These are phyloP conservation scores for Glycine tomentella DNA, from an alignment of 306 rosid species.

Conservation along the genomic window DNA sequence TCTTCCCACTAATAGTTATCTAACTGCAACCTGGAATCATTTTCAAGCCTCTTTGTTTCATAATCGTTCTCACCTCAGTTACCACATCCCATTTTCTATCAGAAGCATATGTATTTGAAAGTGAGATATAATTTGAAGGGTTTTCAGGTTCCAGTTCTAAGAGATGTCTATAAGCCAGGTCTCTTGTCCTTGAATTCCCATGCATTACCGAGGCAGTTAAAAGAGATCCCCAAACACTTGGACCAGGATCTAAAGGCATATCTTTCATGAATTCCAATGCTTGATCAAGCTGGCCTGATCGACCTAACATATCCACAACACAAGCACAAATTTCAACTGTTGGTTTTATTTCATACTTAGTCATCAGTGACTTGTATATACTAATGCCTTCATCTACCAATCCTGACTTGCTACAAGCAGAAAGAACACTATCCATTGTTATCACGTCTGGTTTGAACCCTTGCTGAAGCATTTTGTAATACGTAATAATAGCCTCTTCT, in stretches of 20 bases:
- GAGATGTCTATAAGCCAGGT: slow-evolving; percentile 67
- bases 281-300: slow-evolving; percentile 69
- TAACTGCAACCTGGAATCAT: slow-evolving; percentile 87
- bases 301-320: slow-evolving; percentile 78
- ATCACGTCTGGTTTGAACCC: slow-evolving; percentile 71
- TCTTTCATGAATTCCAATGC: slow-evolving; percentile 64
- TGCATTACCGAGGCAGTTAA: slow-evolving; percentile 67
- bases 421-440: slow-evolving; percentile 77
- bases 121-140: slow-evolving; percentile 74
- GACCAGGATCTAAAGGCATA: slow-evolving; percentile 70
- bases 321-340: slow-evolving; percentile 79
- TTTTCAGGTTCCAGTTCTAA: slow-evolving; percentile 76
- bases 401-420: slow-evolving; percentile 80
- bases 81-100: slow-evolving; percentile 76
- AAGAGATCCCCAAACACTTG: slow-evolving; percentile 87
- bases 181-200: slow-evolving; percentile 63
- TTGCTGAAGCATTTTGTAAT: slow-evolving; percentile 61
- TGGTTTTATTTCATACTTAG: slow-evolving; percentile 60
- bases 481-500: slow-evolving; percentile 64
- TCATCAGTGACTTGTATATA: slow-evolving; percentile 58
- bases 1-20: slow-evolving; percentile 63
- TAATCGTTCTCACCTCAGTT: slow-evolving; percentile 68
- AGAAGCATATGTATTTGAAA: slow-evolving; percentile 77
- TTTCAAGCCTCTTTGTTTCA: slow-evolving; percentile 77
- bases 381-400: slow-evolving; percentile 74